Evolutionary conservation across 108 stramenopile genomes (phyloP).

Genomic region (Stephanodiscus triporus): DNA sequence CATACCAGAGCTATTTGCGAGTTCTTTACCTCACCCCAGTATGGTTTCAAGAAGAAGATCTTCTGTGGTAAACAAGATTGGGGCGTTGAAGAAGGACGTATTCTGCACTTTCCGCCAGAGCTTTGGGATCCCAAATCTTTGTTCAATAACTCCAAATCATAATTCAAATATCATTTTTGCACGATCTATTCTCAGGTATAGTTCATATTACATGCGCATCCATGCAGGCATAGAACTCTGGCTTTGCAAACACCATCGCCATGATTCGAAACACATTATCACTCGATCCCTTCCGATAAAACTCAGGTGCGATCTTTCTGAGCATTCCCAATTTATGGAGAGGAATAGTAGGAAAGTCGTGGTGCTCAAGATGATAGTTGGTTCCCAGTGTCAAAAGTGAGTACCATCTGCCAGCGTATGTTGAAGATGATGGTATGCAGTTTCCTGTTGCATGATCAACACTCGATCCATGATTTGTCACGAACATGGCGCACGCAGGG

Average conservation of each 20-base stretch:
- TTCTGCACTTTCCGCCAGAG: slow-evolving; percentile 30
- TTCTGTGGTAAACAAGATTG: slow-evolving; percentile 44
- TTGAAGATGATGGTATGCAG: slow-evolving; percentile 66
- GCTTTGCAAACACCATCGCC: slow-evolving; percentile 63
- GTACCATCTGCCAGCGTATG: slow-evolving; percentile 78
- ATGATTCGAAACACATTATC: slow-evolving; percentile 65
- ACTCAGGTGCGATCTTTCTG: slow-evolving; percentile 76
- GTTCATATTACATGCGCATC: slow-evolving; percentile 34
- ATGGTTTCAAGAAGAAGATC: slow-evolving; percentile 44
- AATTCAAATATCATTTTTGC: not conserved
- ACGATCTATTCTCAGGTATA: not conserved
- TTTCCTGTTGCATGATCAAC: slow-evolving; percentile 14
- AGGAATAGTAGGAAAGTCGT: slow-evolving; percentile 85
- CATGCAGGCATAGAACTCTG: slow-evolving; percentile 85
- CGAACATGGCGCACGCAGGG: slow-evolving; percentile 84
- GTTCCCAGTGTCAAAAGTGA: slow-evolving; percentile 71
- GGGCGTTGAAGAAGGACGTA: slow-evolving; percentile 37
- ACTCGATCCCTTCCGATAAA: slow-evolving; percentile 53
- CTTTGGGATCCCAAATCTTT: slow-evolving; percentile 17
- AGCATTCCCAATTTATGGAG: slow-evolving; percentile 64
- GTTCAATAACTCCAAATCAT: not conserved
- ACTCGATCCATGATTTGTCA: slow-evolving; percentile 73
- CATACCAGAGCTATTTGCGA: slow-evolving; percentile 38
- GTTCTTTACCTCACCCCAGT: slow-evolving; percentile 21
- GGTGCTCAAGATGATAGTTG: slow-evolving; percentile 86